phyloP scores from a whole-genome alignment of 169 alveolate species.

The Plasmodium vivax region DNA sequence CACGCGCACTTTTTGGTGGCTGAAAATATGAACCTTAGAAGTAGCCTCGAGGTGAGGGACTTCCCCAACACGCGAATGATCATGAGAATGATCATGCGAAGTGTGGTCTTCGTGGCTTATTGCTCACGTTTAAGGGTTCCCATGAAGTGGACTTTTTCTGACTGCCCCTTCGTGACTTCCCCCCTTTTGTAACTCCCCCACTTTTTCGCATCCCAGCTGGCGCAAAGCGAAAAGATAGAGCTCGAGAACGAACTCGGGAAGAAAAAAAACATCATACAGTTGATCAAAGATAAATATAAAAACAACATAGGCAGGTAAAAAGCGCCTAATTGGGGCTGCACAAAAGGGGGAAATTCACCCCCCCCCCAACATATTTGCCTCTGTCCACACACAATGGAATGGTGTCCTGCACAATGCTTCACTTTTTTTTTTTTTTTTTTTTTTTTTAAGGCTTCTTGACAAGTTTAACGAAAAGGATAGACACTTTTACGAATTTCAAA shows the following conservation, averaged over 20 bases:
- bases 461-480: slow-evolving; percentile 65
- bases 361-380: neutral
- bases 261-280: slow-evolving; percentile 34
- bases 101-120: neutral
- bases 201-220: neutral
- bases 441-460: slow-evolving; percentile 17
- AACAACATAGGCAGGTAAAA: slow-evolving; percentile 47
- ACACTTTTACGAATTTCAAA: slow-evolving; percentile 51
- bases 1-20: slow-evolving; percentile 21
- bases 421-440: neutral
- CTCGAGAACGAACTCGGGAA: slow-evolving; percentile 32
- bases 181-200: neutral
- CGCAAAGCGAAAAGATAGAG: slow-evolving; percentile 29
- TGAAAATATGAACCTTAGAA: slow-evolving; percentile 51
- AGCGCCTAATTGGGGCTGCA: neutral
- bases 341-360: neutral
- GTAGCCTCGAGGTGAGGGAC: slow-evolving; percentile 30
- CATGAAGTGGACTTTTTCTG: neutral
- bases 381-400: neutral
- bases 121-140: neutral
- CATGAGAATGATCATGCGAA: neutral
- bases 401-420: neutral
- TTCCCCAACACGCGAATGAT: neutral
- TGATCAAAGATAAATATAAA: slow-evolving; percentile 58
- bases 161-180: neutral